Conservation (phyloP, 768 basidiomycete genomes). For the Hericium erinaceus region DNA sequence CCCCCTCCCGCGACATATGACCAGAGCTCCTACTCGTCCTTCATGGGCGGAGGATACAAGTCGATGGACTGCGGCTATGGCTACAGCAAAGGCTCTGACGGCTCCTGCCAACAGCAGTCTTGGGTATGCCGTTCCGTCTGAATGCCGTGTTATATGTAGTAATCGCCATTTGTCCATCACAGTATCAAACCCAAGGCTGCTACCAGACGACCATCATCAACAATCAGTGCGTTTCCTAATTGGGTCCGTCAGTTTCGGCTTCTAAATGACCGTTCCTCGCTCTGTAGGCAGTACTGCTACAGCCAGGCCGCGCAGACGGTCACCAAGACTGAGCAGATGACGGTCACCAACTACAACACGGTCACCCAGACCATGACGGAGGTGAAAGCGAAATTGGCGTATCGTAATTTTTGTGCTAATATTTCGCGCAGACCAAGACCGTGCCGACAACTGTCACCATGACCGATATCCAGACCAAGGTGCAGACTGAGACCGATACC, state of each 20-base stretch:
- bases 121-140: slow-evolving; percentile 38
- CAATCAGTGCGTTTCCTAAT: slow-evolving; percentile 11
- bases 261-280: background rate
- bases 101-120: slow-evolving; percentile 41
- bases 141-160: background rate
- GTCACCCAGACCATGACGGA: slow-evolving; percentile 21
- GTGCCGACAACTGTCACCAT: slow-evolving; percentile 11
- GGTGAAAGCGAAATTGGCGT: background rate
- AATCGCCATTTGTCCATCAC: background rate
- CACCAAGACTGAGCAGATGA: slow-evolving; percentile 34
- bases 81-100: slow-evolving; percentile 45
- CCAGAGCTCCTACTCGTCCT: slow-evolving; percentile 41
- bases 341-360: slow-evolving; percentile 18
- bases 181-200: slow-evolving; percentile 37
- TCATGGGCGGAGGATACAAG: slow-evolving; percentile 55
- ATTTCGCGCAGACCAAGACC: slow-evolving; percentile 4
- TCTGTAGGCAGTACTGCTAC: slow-evolving; percentile 7
- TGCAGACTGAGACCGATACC: slow-evolving; percentile 13
- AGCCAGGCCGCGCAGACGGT: slow-evolving; percentile 31
- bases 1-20: slow-evolving; percentile 17
- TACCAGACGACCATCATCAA: slow-evolving; percentile 58
- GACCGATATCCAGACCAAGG: slow-evolving; percentile 15
- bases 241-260: slow-evolving; percentile 3
- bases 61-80: slow-evolving; percentile 66
- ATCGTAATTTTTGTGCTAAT: background rate